These are phyloP conservation scores for Misopates orontium DNA, from an alignment of 257 asterid species.

Conservation along the genomic window DNA sequence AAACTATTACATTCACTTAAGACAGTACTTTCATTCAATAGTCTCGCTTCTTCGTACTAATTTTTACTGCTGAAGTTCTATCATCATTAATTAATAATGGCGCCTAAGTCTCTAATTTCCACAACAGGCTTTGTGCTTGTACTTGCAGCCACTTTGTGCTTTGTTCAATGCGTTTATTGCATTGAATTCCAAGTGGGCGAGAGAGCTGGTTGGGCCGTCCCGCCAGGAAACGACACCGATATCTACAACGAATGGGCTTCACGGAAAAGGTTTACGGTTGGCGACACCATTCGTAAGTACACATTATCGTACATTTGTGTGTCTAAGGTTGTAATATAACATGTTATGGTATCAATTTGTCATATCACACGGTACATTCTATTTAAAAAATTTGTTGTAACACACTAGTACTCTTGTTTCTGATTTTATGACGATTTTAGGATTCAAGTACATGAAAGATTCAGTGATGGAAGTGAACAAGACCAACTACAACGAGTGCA, in stretches of 20 bases:
- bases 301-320: too few species aligned
- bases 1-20: background rate
- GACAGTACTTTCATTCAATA: background rate
- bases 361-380: too few species aligned
- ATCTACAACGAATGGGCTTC: constrained; percentile 71
- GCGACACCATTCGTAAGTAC: constrained; percentile 65
- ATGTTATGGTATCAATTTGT: too few species aligned
- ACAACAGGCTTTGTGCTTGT: constrained; percentile 22
- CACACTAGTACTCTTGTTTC: too few species aligned
- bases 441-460: constrained; percentile 70
- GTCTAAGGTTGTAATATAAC: too few species aligned
- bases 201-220: constrained; percentile 60
- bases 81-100: constrained; percentile 18
- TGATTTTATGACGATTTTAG: constrained; percentile 18
- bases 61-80: background rate
- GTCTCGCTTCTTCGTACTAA: too few species aligned
- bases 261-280: constrained; percentile 49
- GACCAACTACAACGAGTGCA: constrained; percentile 54
- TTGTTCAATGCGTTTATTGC: constrained; percentile 24
- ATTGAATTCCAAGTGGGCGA: constrained; percentile 60
- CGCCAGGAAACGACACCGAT: constrained; percentile 39
- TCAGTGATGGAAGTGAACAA: constrained; percentile 73
- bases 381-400: too few species aligned
- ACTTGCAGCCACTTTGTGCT: constrained; percentile 5
- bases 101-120: background rate